These are phyloP conservation scores for Pseudonitzschia multiseries DNA, from an alignment of 108 stramenopile species.

Conservation along the genomic window DNA sequence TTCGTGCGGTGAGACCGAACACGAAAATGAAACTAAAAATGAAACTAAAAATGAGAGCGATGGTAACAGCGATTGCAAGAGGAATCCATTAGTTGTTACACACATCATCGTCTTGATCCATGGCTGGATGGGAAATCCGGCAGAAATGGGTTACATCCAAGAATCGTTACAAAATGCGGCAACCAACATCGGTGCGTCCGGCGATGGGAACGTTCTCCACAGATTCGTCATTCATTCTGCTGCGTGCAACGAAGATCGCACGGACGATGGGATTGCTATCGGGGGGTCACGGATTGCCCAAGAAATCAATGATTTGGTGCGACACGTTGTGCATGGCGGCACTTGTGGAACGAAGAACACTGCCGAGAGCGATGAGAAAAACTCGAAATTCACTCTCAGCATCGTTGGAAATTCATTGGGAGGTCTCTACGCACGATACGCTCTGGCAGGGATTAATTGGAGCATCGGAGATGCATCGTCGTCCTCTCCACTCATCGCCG, in stretches of 20 bases:
- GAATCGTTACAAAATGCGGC: constrained; percentile 27
- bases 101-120: constrained; percentile 83
- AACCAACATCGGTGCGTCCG: not conserved
- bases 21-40: not conserved
- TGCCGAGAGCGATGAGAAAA: constrained; percentile 7
- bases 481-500: constrained; percentile 17
- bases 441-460: constrained; percentile 50
- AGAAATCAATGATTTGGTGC: constrained; percentile 62
- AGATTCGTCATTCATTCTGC: constrained; percentile 64
- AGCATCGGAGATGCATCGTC: constrained; percentile 2
- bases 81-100: not conserved
- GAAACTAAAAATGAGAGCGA: not conserved
- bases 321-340: not conserved
- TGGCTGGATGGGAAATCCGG: constrained; percentile 81
- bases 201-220: not conserved
- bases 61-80: not conserved
- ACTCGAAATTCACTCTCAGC: constrained; percentile 40
- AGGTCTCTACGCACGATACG: constrained; percentile 76
- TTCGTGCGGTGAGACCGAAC: not conserved
- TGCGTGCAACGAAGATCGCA: constrained; percentile 57
- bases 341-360: constrained; percentile 4
- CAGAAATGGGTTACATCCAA: constrained; percentile 69
- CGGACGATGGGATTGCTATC: constrained; percentile 75
- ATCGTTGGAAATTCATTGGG: constrained; percentile 80
- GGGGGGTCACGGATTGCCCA: constrained; percentile 59